Conservation (phyloP, 192 early-diverging fungal species). For the Coemansia interrupta region DNA sequence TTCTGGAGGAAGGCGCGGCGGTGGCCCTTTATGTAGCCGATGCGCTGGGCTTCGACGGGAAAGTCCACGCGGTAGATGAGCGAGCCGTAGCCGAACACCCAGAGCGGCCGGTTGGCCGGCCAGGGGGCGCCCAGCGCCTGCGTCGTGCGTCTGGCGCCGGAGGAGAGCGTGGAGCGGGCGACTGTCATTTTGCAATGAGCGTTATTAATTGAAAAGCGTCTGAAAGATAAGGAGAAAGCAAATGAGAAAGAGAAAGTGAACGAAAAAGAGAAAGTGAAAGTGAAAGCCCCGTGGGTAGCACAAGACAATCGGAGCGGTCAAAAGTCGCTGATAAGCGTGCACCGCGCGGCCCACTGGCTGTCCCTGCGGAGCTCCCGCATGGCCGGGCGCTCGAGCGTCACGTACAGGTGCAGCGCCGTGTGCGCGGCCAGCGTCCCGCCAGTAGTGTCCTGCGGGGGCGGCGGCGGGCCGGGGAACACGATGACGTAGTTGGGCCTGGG, state of each 20-base stretch:
- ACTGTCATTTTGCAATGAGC: not conserved
- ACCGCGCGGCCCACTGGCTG: conserved; percentile 18
- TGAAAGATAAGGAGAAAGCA: conserved; percentile 3
- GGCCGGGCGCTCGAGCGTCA: conserved; percentile 29
- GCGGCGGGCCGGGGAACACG: conserved; percentile 41
- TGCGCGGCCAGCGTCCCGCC: conserved; percentile 13
- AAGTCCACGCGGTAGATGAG: conserved; percentile 73
- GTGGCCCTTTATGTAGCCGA: conserved; percentile 22
- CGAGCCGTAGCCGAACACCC: conserved; percentile 71
- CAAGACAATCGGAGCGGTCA: too few species aligned
- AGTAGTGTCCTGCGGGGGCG: not conserved
- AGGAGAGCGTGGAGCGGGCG: too few species aligned
- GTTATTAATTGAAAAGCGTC: not conserved
- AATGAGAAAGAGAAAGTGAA: conserved; percentile 13
- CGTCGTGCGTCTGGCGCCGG: not conserved
- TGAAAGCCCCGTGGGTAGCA: too few species aligned
- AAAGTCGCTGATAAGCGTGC: conserved; percentile 27
- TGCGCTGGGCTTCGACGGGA: conserved; percentile 47
- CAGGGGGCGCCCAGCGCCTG: conserved; percentile 21
- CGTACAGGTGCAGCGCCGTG: conserved; percentile 34
- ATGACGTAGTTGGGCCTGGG: conserved; percentile 44
- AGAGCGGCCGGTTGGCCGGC: conserved; percentile 40
- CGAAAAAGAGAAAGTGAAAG: too few species aligned
- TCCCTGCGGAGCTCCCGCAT: conserved; percentile 37
- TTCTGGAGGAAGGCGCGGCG: conserved; percentile 47